Evolutionary conservation across 2,329 filamentous ascomycete genomes (phyloP).

Genomic region (Claviceps digitariae): DNA sequence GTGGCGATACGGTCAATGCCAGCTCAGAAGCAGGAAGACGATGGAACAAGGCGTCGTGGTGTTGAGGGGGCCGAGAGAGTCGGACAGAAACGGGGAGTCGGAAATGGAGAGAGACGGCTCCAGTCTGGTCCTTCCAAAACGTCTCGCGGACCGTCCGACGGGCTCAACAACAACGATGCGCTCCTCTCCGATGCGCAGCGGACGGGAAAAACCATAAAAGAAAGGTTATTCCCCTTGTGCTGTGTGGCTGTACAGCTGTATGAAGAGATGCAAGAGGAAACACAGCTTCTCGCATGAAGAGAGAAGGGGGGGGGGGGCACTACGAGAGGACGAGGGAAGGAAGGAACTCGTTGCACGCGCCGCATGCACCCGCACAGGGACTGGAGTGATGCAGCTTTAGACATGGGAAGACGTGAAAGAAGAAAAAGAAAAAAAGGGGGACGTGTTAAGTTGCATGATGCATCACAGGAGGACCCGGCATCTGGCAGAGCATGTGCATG

Average conservation of each 20-base stretch:
- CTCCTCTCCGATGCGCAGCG: neutral
- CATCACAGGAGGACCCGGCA: no score
- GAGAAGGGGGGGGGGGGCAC: neutral
- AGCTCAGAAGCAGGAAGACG: neutral
- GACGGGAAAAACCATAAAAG: neutral
- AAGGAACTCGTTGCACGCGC: conserved; percentile 1
- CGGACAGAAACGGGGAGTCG: neutral
- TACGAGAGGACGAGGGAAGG: neutral
- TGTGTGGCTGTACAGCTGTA: neutral
- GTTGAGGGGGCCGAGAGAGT: neutral
- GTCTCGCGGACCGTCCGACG: neutral
- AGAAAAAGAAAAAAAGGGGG: no score
- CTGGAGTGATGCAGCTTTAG: neutral
- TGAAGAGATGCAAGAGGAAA: neutral
- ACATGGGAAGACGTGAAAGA: neutral
- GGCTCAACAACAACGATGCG: neutral
- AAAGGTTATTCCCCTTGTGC: neutral
- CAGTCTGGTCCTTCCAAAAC: neutral
- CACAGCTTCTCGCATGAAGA: neutral
- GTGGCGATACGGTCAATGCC: neutral
- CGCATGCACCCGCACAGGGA: conserved; percentile 1
- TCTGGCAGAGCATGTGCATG: no score
- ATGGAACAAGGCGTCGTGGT: neutral
- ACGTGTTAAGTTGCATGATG: no score
- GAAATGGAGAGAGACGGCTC: neutral